Evolutionary conservation across 805 yeast genomes (phyloP).

Genomic region (Yamadazyma kitorensis): DNA sequence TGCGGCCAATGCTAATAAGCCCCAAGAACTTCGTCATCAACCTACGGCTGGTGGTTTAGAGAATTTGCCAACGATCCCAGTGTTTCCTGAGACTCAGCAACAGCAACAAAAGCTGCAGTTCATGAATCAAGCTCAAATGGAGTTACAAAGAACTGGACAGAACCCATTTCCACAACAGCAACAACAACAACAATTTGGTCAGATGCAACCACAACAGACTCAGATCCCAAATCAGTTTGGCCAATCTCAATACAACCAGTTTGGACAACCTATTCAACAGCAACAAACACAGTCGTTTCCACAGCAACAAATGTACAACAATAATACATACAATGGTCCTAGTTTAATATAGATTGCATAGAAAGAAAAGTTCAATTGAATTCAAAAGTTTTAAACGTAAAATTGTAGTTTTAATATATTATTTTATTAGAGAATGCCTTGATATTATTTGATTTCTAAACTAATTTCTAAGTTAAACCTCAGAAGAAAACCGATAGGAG

Average conservation of each 20-base stretch:
- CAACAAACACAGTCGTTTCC: conserved; percentile 7
- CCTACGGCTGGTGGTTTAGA: conserved; percentile 77
- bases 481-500: no score
- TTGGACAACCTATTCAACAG: conserved; percentile 10
- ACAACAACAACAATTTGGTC: conserved; percentile 22
- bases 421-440: no score
- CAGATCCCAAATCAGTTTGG: conserved; percentile 13
- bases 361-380: no score
- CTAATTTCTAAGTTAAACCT: no score
- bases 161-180: conserved; percentile 12
- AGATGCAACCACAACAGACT: conserved; percentile 16
- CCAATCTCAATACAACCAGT: conserved; percentile 6
- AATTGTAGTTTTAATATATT: no score
- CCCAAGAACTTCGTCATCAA: conserved; percentile 40
- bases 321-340: conserved; percentile 13
- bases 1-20: conserved; percentile 12
- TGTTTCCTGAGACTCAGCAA: conserved; percentile 63
- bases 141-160: conserved; percentile 25
- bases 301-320: conserved; percentile 7
- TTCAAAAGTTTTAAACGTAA: no score
- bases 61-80: conserved; percentile 60
- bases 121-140: conserved; percentile 35
- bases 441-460: no score
- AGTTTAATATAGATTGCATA: conserved; percentile 16
- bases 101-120: conserved; percentile 36